Base-by-base conservation (phyloP, 2,329 filamentous ascomycete species). In the Aspergillus sclerotialis region DNA sequence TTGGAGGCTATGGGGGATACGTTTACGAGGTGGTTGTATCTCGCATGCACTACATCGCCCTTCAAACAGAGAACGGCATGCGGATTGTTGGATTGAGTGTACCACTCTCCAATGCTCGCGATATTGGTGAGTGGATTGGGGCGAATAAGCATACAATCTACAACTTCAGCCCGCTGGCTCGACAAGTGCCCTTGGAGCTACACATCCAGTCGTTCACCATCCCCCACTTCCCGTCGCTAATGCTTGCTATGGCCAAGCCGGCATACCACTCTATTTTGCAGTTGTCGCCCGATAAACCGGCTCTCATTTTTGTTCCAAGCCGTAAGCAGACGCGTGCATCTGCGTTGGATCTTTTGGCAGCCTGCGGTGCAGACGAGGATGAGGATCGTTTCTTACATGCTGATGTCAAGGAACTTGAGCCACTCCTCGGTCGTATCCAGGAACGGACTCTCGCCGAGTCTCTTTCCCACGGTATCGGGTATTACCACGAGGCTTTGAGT, bases 171-270 rank as follows among this genome's bases (percentile, higher is more conserved):
- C 92, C 92, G 2, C 83, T 90, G 53, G 81, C 90, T 41, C 82
- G 93, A 37, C 84, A 88, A 1, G 79, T 95, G 12, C 89, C 90
- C 14, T 69, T 98, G 19, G 90, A 96, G 59, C 76, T 98, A 37
- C 88, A 95, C 57, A 83, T 98, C 30, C 92, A 98, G 62, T 90
- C 89, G 1, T 98, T 92, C 66, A 85, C 82, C 17, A 94, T 94
- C 40, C 88, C 93, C 30, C 93, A 98, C 57, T 95, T 94, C 67
- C 93, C 92, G 4, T 96, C 92, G 8, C 74, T 98, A 26, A 98
- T 98, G 92, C 76, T 98, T 48, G 89, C 92, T 10, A 98, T 98
- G 92, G 87, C 89, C 11, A 90, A 93, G 61, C 93, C 93, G 13
- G 82, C 87, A 1, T 96, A 95, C 59, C 71, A 86, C 40, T 84